These are phyloP conservation scores for Berkeleyomyces basicola DNA, from an alignment of 2,329 filamentous ascomycete species.

Conservation along the genomic window DNA sequence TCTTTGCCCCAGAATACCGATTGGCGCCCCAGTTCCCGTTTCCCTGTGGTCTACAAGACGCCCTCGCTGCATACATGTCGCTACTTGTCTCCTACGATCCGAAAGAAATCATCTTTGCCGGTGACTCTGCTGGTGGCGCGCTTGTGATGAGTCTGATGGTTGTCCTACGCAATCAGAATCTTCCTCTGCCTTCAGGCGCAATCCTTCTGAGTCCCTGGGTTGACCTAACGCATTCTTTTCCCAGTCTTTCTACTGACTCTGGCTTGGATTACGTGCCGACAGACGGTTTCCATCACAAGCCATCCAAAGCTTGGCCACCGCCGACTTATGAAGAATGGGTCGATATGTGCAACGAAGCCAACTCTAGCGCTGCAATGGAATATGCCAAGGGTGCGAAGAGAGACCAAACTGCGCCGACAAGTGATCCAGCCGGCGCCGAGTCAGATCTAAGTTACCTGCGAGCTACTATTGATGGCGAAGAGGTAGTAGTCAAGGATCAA, in stretches of 20 bases:
- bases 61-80: conserved; percentile 71
- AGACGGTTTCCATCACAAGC: conserved; percentile 78
- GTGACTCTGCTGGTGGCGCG: conserved; percentile 85
- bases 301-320: conserved; percentile 82
- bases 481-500: conserved; percentile 68
- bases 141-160: conserved; percentile 74
- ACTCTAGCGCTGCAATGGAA: conserved; percentile 20
- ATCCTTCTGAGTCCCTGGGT: conserved; percentile 92
- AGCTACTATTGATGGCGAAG: conserved; percentile 53
- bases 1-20: conserved; percentile 75
- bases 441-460: conserved; percentile 17
- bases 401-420: conserved; percentile 4
- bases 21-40: conserved; percentile 91
- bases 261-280: conserved; percentile 76
- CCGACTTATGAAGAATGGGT: conserved; percentile 61
- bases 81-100: conserved; percentile 63
- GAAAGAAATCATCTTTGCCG: conserved; percentile 68
- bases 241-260: conserved; percentile 59
- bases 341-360: conserved; percentile 33
- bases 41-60: conserved; percentile 82
- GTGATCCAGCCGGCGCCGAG: neutral
- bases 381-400: neutral
- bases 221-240: conserved; percentile 88
- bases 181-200: conserved; percentile 76
- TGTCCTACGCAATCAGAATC: conserved; percentile 60